Evolutionary conservation across 2,329 filamentous ascomycete genomes (phyloP).

Genomic region (Hymenoscyphus salicellus): DNA sequence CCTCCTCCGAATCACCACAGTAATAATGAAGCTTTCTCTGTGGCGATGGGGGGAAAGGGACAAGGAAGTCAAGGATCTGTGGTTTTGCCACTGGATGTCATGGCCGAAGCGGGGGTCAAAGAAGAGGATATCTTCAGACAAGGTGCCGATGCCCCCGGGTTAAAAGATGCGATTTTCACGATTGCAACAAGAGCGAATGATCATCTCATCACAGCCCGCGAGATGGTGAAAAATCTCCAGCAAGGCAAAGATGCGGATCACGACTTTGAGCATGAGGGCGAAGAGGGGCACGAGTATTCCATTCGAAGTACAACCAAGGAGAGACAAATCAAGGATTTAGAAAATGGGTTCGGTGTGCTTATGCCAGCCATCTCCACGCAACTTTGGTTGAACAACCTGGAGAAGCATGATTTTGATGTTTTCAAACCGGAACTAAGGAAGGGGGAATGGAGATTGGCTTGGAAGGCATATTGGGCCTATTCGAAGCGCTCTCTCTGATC

Average conservation of each 20-base stretch:
- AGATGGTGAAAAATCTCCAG: slow-evolving; percentile 81
- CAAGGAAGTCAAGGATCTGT: slow-evolving; percentile 58
- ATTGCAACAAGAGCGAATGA: slow-evolving; percentile 94
- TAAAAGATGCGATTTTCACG: slow-evolving; percentile 85
- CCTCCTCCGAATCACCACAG: slow-evolving; percentile 60
- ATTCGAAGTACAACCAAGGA: slow-evolving; percentile 38
- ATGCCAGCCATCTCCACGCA: slow-evolving; percentile 76
- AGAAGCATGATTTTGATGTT: slow-evolving; percentile 82
- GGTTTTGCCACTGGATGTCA: slow-evolving; percentile 81
- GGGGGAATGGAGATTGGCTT: slow-evolving; percentile 81
- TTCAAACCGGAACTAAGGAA: slow-evolving; percentile 61
- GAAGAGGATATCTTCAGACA: slow-evolving; percentile 88
- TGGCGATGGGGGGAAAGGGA: slow-evolving; percentile 39
- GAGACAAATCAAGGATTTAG: slow-evolving; percentile 49
- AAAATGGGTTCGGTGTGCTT: slow-evolving; percentile 73
- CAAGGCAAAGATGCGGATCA: slow-evolving; percentile 74
- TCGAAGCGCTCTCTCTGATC: slow-evolving; percentile 48
- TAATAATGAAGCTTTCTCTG: slow-evolving; percentile 45
- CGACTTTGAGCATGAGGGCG: slow-evolving; percentile 82
- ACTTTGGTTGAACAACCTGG: slow-evolving; percentile 73
- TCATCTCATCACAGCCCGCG: slow-evolving; percentile 86
- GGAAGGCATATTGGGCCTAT: slow-evolving; percentile 65
- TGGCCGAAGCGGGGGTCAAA: slow-evolving; percentile 75
- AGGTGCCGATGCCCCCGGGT: slow-evolving; percentile 72
- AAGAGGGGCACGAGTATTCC: slow-evolving; percentile 62